Evolutionary conservation across 2,329 filamentous ascomycete species (phyloP).

Genomic region (Cladosporium sp.): DNA sequence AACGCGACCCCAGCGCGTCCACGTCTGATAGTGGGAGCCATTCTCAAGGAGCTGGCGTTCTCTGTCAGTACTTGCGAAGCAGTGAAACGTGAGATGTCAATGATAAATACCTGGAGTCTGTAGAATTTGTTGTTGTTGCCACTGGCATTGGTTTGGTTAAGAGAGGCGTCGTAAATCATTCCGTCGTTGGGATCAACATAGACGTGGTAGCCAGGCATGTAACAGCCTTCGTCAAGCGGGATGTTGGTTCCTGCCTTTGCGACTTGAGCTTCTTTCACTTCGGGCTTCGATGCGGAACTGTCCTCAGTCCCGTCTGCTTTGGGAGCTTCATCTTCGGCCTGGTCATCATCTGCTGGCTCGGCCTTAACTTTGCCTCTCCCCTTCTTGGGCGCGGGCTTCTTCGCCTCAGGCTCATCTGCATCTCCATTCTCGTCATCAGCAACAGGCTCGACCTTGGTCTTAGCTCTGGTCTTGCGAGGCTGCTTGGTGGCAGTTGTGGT

Average conservation of each 20-base stretch:
- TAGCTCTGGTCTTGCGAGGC: not conserved
- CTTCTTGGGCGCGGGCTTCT: slow-evolving; percentile 4
- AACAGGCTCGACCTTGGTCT: not conserved
- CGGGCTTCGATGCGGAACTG: slow-evolving; percentile 18
- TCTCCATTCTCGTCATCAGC: not conserved
- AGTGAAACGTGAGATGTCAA: not conserved
- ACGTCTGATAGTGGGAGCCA: slow-evolving; percentile 43
- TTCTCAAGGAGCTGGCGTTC: slow-evolving; percentile 2
- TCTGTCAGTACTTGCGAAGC: not conserved
- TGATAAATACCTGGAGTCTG: slow-evolving; percentile 55
- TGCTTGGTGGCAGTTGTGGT: not conserved
- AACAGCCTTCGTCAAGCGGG: slow-evolving; percentile 44
- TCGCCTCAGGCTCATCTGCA: not conserved
- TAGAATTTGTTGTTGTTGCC: slow-evolving; percentile 84
- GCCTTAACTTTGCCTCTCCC: slow-evolving; percentile 8
- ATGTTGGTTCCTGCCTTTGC: slow-evolving; percentile 40
- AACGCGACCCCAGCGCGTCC: slow-evolving; percentile 80
- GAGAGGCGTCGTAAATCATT: slow-evolving; percentile 70
- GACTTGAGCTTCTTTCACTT: slow-evolving; percentile 42
- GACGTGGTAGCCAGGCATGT: slow-evolving; percentile 43
- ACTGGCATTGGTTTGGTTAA: slow-evolving; percentile 70
- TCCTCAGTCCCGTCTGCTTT: not conserved
- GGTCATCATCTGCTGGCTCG: slow-evolving; percentile 1
- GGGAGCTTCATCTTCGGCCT: not conserved
- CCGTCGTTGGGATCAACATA: slow-evolving; percentile 58